A percentile compares a stretch with the other conserved stretches of the same genome.
phyloP scores from a whole-genome alignment of 176 grass and related monocot species.

The Oryza coarctata region DNA sequence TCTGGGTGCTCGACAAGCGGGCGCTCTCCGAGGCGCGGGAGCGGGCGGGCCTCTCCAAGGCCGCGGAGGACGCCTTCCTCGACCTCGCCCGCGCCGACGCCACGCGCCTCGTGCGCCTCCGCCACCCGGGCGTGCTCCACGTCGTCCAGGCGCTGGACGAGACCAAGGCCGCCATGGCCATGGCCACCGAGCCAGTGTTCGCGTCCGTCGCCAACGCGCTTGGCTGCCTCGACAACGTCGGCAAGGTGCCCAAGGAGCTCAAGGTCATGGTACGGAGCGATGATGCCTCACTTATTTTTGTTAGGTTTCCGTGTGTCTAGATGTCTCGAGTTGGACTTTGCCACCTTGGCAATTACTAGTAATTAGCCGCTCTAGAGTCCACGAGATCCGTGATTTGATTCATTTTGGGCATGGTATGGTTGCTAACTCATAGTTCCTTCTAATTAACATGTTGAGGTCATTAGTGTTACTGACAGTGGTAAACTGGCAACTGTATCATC shows the following conservation, averaged over 20 bases:
- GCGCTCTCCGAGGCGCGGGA: constrained; percentile 69
- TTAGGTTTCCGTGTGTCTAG: background rate
- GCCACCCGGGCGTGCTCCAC: constrained; percentile 96
- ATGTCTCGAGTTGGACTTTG: background rate
- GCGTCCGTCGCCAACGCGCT: constrained; percentile 81
- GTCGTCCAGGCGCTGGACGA: constrained; percentile 98
- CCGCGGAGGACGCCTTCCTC: constrained; percentile 86
- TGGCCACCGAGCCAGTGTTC: constrained; percentile 92
- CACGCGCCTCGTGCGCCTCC: constrained; percentile 74
- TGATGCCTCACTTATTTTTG: background rate
- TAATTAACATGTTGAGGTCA: background rate
- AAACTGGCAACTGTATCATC: background rate
- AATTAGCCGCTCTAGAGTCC: constrained; percentile 16
- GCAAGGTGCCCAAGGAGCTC: constrained; percentile 89
- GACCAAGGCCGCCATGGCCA: constrained; percentile 97
- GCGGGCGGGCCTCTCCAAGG: constrained; percentile 72
- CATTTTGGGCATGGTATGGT: background rate
- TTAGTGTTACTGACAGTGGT: background rate
- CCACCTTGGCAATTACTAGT: background rate
- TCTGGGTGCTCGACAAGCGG: constrained; percentile 98
- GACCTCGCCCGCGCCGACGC: constrained; percentile 91
- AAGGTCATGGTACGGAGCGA: constrained; percentile 73
- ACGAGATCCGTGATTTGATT: constrained; percentile 13
- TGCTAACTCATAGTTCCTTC: background rate
- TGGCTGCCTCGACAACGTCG: constrained; percentile 76